phyloP scores from a whole-genome alignment of 2,329 filamentous ascomycete species.

The Diplodia intermedia region DNA sequence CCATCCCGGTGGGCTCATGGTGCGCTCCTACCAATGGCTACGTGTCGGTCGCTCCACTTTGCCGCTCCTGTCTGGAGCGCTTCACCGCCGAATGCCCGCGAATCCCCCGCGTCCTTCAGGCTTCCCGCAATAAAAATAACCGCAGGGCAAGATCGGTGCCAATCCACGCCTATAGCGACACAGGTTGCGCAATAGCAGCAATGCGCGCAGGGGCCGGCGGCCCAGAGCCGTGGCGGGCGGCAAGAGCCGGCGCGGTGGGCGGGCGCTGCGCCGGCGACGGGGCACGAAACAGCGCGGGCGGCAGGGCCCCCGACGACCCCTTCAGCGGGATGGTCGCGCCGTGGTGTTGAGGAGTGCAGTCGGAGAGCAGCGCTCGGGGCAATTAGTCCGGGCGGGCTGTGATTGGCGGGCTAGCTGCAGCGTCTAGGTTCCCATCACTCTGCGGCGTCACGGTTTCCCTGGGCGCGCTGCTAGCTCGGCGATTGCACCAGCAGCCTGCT shows the following conservation, averaged over 20 bases:
- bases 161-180: neutral
- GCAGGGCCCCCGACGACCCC: neutral
- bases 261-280: too few species aligned
- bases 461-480: slow-evolving; percentile 8
- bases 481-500: slow-evolving; percentile 13
- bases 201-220: neutral
- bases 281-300: neutral
- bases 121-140: slow-evolving; percentile 9
- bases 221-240: neutral
- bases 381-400: slow-evolving; percentile 17
- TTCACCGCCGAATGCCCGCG: slow-evolving; percentile 24
- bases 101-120: slow-evolving; percentile 19
- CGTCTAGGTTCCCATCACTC: neutral
- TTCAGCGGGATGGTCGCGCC: neutral
- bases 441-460: slow-evolving; percentile 9
- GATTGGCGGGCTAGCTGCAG: slow-evolving; percentile 18
- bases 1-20: slow-evolving; percentile 11
- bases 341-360: slow-evolving; percentile 26
- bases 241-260: neutral
- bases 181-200: neutral
- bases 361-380: slow-evolving; percentile 19
- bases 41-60: slow-evolving; percentile 28
- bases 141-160: neutral
- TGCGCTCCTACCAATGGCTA: slow-evolving; percentile 30
- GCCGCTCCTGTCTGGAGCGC: slow-evolving; percentile 10